These are phyloP conservation scores for Sporothrix schenckii DNA, from an alignment of 2,329 filamentous ascomycete species.

Conservation along the genomic window DNA sequence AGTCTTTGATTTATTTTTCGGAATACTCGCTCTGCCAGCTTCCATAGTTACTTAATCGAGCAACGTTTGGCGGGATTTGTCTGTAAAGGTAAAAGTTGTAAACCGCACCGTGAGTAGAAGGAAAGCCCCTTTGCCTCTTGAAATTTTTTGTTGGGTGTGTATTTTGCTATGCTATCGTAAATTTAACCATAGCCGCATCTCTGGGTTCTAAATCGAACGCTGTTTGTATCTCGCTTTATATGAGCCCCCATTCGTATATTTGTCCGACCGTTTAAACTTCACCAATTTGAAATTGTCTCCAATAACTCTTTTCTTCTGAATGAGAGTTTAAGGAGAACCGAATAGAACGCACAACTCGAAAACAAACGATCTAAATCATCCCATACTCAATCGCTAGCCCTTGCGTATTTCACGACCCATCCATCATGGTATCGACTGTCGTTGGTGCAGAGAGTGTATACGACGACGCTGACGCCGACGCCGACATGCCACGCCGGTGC, in stretches of 20 bases:
- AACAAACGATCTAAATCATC: background rate
- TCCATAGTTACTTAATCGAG: conserved; percentile 38
- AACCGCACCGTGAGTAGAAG: background rate
- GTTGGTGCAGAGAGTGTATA: background rate
- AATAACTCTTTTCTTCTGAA: background rate
- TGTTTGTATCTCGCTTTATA: background rate
- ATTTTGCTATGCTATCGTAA: conserved; percentile 4
- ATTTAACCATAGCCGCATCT: background rate
- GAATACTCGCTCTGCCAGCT: conserved; percentile 34
- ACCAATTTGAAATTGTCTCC: background rate
- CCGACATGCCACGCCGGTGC: conserved; percentile 40
- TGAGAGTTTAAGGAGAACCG: background rate
- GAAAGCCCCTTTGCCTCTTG: background rate
- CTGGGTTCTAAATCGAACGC: background rate
- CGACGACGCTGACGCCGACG: conserved; percentile 16
- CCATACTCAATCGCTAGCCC: background rate
- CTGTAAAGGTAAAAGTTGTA: background rate
- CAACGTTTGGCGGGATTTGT: conserved; percentile 28
- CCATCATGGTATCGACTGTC: conserved; percentile 21
- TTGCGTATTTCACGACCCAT: background rate
- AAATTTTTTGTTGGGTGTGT: background rate
- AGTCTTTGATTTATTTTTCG: conserved; percentile 20
- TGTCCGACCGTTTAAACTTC: background rate
- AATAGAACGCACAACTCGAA: background rate
- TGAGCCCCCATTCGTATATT: no score